phyloP scores from a whole-genome alignment of 2,329 filamentous ascomycete genomes.

The Mollisiaceae sp. region DNA sequence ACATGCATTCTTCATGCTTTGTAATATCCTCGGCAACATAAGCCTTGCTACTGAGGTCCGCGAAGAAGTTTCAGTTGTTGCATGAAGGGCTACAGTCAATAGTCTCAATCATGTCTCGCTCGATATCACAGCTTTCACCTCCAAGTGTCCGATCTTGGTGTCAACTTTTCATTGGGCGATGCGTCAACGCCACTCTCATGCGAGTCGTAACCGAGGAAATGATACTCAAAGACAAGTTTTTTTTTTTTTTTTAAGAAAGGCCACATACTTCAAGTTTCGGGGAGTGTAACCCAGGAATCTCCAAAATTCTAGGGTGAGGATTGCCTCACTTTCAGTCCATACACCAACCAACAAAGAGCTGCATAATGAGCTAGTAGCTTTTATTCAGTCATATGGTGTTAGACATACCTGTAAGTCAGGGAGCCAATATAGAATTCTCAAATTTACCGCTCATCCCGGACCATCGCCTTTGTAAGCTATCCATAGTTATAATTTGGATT shows the following conservation, averaged over 20 bases:
- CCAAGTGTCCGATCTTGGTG: conserved; percentile 48
- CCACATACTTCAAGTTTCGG: conserved; percentile 48
- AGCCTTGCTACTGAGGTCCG: not conserved
- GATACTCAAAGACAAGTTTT: conserved; percentile 43
- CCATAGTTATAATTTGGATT: no score
- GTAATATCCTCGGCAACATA: not conserved
- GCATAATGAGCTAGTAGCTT: no score
- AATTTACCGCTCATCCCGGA: no score
- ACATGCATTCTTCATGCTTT: conserved; percentile 27
- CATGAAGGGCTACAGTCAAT: no score
- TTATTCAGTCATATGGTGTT: no score
- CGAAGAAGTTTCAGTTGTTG: not conserved
- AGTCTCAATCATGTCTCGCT: conserved; percentile 35
- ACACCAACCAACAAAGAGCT: not conserved
- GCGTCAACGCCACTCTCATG: conserved; percentile 45
- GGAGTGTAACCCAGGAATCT: conserved; percentile 48
- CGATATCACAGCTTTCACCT: conserved; percentile 45
- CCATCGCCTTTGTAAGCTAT: no score
- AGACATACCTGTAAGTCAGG: no score
- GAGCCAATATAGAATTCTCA: no score
- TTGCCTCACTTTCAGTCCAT: conserved; percentile 46
- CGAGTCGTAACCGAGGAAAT: conserved; percentile 50
- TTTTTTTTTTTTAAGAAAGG: conserved; percentile 50
- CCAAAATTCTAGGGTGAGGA: conserved; percentile 49
- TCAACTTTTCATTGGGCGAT: conserved; percentile 51